A percentile compares a stretch with the other conserved stretches of the same genome.
Evolutionary conservation across 306 rosid species (phyloP).

Genomic region (Trichosanthes truncata): DNA sequence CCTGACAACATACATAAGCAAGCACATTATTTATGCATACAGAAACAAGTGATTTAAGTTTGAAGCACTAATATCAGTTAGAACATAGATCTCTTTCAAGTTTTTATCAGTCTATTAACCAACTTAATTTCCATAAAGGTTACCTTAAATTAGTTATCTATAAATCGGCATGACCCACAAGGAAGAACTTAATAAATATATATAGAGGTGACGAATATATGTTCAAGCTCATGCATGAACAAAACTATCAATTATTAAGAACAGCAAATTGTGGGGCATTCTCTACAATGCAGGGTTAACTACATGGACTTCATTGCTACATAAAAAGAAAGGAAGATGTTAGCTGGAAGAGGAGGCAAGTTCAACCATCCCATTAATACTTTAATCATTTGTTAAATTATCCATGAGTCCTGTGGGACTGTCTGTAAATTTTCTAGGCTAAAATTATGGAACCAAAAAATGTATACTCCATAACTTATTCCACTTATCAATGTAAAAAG

Average conservation of each 20-base stretch:
- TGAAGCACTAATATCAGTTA: neutral
- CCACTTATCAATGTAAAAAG: neutral
- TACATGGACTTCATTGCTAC: neutral
- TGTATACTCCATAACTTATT: too few relatives aligned
- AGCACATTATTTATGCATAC: neutral
- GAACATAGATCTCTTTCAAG: neutral
- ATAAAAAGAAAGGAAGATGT: neutral
- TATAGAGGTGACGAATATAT: neutral
- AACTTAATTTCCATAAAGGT: neutral
- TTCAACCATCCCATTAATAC: neutral
- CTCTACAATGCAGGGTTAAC: neutral
- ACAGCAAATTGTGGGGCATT: neutral
- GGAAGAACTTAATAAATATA: neutral
- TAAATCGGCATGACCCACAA: neutral
- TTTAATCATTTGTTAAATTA: neutral
- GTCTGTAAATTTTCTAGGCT: neutral
- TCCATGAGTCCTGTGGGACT: neutral
- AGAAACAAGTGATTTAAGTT: neutral
- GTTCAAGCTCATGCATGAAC: neutral
- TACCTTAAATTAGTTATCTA: neutral
- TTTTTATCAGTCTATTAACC: neutral
- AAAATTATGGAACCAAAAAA: neutral
- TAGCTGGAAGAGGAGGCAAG: neutral
- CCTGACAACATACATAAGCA: constrained; percentile 29
- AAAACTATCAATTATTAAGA: neutral